phyloP scores from a whole-genome alignment of 768 basidiomycete genomes.

The Xerocomus brunneocitrinus region DNA sequence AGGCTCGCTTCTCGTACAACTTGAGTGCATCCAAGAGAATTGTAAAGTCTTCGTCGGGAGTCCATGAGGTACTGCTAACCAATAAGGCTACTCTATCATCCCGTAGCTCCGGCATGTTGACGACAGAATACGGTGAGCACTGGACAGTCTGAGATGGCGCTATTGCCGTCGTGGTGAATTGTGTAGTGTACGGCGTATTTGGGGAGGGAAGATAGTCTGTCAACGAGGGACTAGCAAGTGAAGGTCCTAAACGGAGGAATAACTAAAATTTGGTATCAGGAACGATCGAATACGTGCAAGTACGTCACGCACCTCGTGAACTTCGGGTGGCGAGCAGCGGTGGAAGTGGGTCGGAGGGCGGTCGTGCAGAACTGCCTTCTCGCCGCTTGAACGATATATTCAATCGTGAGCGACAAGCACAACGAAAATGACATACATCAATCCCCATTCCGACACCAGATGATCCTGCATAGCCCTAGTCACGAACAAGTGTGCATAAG shows the following conservation, averaged over 20 bases:
- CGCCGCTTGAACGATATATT: constrained; percentile 51
- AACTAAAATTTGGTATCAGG: constrained; percentile 33
- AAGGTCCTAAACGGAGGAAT: constrained; percentile 44
- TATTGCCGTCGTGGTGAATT: constrained; percentile 48
- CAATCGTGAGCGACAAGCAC: background rate
- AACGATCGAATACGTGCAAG: background rate
- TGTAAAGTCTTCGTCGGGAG: constrained; percentile 91
- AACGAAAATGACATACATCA: constrained; percentile 52
- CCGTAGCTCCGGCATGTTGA: constrained; percentile 47
- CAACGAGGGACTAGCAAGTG: constrained; percentile 33
- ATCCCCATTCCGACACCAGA: constrained; percentile 66
- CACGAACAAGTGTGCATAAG: constrained; percentile 91
- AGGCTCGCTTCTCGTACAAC: constrained; percentile 61
- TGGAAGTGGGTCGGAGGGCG: constrained; percentile 86
- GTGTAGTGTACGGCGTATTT: constrained; percentile 52
- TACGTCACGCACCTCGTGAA: constrained; percentile 60
- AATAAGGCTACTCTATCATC: constrained; percentile 78
- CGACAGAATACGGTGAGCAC: constrained; percentile 12
- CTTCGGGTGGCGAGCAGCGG: constrained; percentile 60
- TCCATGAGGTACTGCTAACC: constrained; percentile 95
- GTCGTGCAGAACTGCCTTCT: constrained; percentile 79
- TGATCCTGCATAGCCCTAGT: constrained; percentile 79
- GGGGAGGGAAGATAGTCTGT: constrained; percentile 51
- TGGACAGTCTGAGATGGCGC: constrained; percentile 22
- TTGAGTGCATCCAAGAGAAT: constrained; percentile 74